These are phyloP conservation scores for Pterulicium gracile DNA, from an alignment of 1,284 basidiomycete species.

Conservation along the genomic window DNA sequence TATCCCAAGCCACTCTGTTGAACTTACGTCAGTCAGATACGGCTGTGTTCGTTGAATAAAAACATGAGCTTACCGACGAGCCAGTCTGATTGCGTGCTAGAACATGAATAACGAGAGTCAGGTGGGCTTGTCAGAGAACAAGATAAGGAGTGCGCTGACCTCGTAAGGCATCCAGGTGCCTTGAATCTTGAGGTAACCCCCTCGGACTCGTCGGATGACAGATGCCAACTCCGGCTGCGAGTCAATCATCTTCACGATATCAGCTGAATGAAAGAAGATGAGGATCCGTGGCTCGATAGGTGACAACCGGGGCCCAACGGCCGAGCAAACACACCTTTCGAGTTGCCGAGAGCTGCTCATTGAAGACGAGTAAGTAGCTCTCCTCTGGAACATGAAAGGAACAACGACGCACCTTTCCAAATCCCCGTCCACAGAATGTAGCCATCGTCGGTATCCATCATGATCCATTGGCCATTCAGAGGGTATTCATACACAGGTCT, in stretches of 20 bases:
- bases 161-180: constrained; percentile 88
- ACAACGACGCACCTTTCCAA: constrained; percentile 59
- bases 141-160: constrained; percentile 32
- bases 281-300: background rate
- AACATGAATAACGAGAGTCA: constrained; percentile 7
- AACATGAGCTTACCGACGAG: constrained; percentile 5
- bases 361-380: constrained; percentile 6
- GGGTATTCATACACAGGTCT: constrained; percentile 84
- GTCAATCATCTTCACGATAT: constrained; percentile 84
- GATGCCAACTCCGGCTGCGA: constrained; percentile 76
- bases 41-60: background rate
- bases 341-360: constrained; percentile 62
- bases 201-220: constrained; percentile 70
- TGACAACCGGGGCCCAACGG: constrained; percentile 6
- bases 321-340: constrained; percentile 48
- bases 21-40: constrained; percentile 4
- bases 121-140: constrained; percentile 5
- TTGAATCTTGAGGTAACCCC: constrained; percentile 82
- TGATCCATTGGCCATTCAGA: constrained; percentile 80
- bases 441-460: constrained; percentile 87
- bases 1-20: constrained; percentile 76
- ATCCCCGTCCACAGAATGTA: constrained; percentile 83
- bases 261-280: constrained; percentile 50
- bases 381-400: constrained; percentile 4
- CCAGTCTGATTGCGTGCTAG: constrained; percentile 9